A percentile compares a stretch with the other conserved stretches of the same genome.
Evolutionary conservation across 805 yeast species (phyloP).

Genomic region (Candida krabiensis): DNA sequence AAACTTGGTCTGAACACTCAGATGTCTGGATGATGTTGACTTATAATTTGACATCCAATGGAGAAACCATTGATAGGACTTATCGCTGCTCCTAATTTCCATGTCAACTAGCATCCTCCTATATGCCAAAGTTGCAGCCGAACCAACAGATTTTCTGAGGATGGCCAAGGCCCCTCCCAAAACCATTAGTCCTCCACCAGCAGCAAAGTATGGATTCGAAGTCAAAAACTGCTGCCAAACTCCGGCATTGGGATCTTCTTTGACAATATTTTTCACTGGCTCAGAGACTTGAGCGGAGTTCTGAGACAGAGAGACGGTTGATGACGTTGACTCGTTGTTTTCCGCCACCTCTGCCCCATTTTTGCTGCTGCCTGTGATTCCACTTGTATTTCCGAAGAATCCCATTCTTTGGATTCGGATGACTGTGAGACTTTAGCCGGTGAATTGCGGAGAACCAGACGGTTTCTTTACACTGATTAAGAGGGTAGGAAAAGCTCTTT

Average conservation of each 20-base stretch:
- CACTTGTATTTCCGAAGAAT: no score
- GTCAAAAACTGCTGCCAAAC: constrained; percentile 39
- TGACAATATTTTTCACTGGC: no score
- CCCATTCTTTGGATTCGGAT: no score
- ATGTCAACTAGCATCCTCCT: constrained; percentile 86
- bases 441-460: no score
- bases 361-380: no score
- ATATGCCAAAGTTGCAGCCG: constrained; percentile 66
- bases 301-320: no score
- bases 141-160: constrained; percentile 65
- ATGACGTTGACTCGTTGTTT: no score
- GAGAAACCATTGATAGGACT: constrained; percentile 90
- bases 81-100: constrained; percentile 91
- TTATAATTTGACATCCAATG: constrained; percentile 94
- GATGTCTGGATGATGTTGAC: constrained; percentile 72
- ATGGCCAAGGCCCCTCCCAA: constrained; percentile 87
- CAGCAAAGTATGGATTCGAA: constrained; percentile 91
- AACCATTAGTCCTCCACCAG: constrained; percentile 97
- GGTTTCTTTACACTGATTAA: no score
- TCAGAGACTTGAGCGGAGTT: no score
- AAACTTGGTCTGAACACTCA: constrained; percentile 85
- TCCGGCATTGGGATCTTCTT: not conserved
- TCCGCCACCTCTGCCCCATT: no score
- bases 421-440: no score
- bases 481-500: no score